Evolutionary conservation across 805 yeast genomes (phyloP), one percentile per base, ranked within the genome.

Genomic region (Pichia exigua): DNA sequence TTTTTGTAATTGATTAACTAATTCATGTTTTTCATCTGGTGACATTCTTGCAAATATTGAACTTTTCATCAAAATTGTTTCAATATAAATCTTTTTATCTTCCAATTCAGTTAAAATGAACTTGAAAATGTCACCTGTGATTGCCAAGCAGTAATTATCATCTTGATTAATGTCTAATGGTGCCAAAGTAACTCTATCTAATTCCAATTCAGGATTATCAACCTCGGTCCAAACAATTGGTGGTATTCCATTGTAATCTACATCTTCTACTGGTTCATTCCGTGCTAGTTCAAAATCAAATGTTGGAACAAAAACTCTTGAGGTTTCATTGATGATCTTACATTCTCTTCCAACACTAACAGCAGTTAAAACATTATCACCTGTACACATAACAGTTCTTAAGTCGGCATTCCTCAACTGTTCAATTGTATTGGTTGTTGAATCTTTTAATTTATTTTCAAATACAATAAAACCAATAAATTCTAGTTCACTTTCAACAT

Each of bases 11-110:
- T 85, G 88, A 61, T 87, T 91, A 38, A 94, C 97, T 46, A 94
- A 73, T 68, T 94, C 99, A 66, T 94, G 97, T 63, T 94, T 94
- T 66, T 94, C 99, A 67, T 95, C 99, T 0, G 99, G 99, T 0
- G 98, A 91, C 99, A 94, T 94, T 57, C 99, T 76, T 0, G 99
- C 98, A 71, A 83, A 94, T 4, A 94, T 79, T 44, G 82, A 78
- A 52, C 90, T 82, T 55, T 78, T 81, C 72, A 89, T 72, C 50
- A 94, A 73, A 65, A 94, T 75, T 26, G 71, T 73, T 46, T 78
- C 78, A 42, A 76, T 78, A 67, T 56, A 70, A 47, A 61, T 59
- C 26, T 61, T 65, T 44, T 57, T 54, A 30, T 70, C 70, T 45
- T 77, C 73, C 39, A 79, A 63, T 48, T 76, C 79, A 3, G 81